phyloP scores from a whole-genome alignment of 2,329 filamentous ascomycete genomes.

The Madurella mycetomatis region DNA sequence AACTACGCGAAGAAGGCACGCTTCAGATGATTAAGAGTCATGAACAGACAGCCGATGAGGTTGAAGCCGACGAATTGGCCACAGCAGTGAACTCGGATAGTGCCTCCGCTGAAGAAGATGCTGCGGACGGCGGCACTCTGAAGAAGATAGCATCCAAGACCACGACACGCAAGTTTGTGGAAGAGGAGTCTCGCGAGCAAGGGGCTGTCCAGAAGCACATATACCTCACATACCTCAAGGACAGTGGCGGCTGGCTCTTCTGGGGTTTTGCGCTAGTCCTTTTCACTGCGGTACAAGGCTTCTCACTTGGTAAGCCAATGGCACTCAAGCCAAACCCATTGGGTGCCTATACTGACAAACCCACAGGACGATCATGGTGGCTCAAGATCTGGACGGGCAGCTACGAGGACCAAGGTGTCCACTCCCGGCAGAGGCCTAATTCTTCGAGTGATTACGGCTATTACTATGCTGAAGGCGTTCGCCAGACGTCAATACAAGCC shows the following conservation, averaged over 20 bases:
- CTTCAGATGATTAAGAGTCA: conserved; percentile 55
- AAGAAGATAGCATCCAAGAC: conserved; percentile 48
- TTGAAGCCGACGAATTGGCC: conserved; percentile 45
- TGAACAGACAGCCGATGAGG: conserved; percentile 44
- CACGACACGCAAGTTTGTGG: conserved; percentile 64
- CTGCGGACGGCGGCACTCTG: conserved; percentile 37
- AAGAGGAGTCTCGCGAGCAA: conserved; percentile 68
- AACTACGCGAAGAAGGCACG: conserved; percentile 56
- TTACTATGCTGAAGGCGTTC: conserved; percentile 43
- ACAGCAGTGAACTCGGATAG: conserved; percentile 55
- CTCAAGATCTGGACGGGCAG: conserved; percentile 57
- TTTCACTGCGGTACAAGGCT: conserved; percentile 51
- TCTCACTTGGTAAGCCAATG: conserved; percentile 46
- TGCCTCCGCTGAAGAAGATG: conserved; percentile 39
- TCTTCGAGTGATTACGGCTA: conserved; percentile 35
- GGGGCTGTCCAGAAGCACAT: conserved; percentile 64
- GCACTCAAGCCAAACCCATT: conserved; percentile 8
- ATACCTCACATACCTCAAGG: conserved; percentile 63
- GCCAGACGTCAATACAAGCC: conserved; percentile 43
- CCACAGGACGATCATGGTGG: conserved; percentile 56
- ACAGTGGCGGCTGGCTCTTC: conserved; percentile 59
- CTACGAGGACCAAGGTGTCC: conserved; percentile 33
- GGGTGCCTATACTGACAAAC: conserved; percentile 6
- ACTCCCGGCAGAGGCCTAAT: conserved; percentile 24
- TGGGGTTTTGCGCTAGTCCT: conserved; percentile 53